Percentiles rank a stretch among this genome's conserved stretches.
These are phyloP conservation scores for Domatiomyces globalis DNA, from an alignment of 2,329 filamentous ascomycete species.

Conservation along the genomic window DNA sequence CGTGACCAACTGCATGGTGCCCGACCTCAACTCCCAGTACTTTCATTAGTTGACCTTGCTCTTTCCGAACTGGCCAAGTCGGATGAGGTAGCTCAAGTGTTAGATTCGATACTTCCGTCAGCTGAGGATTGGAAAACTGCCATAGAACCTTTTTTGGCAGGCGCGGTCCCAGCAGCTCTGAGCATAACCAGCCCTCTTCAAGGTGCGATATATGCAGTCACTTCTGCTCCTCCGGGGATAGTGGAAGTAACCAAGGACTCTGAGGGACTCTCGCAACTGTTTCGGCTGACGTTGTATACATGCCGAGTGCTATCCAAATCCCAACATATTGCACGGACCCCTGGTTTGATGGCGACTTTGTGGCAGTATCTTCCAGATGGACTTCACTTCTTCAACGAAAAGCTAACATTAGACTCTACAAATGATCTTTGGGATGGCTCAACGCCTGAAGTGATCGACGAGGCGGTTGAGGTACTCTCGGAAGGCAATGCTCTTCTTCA, in stretches of 20 bases:
- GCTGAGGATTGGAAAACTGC: constrained; percentile 51
- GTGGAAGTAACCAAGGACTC: constrained; percentile 38
- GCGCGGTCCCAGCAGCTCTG: constrained; percentile 46
- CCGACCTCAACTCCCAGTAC: constrained; percentile 12
- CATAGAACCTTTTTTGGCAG: constrained; percentile 37
- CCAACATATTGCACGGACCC: constrained; percentile 19
- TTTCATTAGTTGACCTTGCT: constrained; percentile 37
- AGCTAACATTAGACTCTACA: constrained; percentile 41
- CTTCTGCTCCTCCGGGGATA: constrained; percentile 18
- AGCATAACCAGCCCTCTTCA: constrained; percentile 60
- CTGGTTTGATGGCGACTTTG: constrained; percentile 21
- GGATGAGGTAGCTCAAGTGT: not conserved
- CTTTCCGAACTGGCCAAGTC: not conserved
- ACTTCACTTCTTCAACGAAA: constrained; percentile 45
- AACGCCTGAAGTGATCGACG: constrained; percentile 36
- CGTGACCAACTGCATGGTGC: constrained; percentile 14
- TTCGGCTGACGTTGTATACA: constrained; percentile 62
- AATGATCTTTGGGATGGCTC: constrained; percentile 40
- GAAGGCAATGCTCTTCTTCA: constrained; percentile 37
- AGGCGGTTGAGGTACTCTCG: constrained; percentile 39
- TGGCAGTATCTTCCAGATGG: constrained; percentile 41
- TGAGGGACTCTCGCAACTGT: constrained; percentile 55
- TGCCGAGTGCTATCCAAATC: constrained; percentile 40
- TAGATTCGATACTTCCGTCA: constrained; percentile 39
- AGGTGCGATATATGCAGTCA: constrained; percentile 53